Conservation (phyloP, 345 rosid genomes). For the Populus davidiana region DNA sequence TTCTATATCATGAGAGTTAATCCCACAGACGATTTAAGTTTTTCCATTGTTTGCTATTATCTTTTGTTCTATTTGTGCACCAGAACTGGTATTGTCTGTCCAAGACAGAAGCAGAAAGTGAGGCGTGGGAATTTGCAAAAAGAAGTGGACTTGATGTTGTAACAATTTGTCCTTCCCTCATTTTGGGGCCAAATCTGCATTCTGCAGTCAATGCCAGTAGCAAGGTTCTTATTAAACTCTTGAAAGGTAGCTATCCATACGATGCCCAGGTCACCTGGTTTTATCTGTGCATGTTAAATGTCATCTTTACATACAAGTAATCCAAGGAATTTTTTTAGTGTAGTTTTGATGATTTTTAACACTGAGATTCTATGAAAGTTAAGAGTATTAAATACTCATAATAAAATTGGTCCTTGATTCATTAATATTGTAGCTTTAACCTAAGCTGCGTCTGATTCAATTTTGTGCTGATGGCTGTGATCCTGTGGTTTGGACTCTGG, state of each 20-base stretch:
- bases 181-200: constrained; percentile 62
- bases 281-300: neutral
- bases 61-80: neutral
- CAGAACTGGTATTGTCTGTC: constrained; percentile 75
- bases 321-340: too few relatives aligned
- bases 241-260: constrained; percentile 48
- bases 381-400: neutral
- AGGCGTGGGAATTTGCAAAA: constrained; percentile 59
- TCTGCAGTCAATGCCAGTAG: constrained; percentile 54
- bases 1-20: too few relatives aligned
- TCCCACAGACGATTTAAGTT: too few relatives aligned
- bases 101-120: constrained; percentile 69
- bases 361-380: neutral
- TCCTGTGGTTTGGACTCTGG: neutral
- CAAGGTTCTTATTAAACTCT: constrained; percentile 42
- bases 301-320: neutral
- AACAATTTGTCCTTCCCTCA: constrained; percentile 49
- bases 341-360: neutral
- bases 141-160: constrained; percentile 53
- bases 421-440: neutral
- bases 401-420: neutral
- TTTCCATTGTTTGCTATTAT: too few relatives aligned
- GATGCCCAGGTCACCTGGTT: neutral
- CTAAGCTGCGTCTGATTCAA: neutral
- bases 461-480: neutral